Conservation (phyloP, 2,329 filamentous ascomycete species). For the Aureobasidium sp. region DNA sequence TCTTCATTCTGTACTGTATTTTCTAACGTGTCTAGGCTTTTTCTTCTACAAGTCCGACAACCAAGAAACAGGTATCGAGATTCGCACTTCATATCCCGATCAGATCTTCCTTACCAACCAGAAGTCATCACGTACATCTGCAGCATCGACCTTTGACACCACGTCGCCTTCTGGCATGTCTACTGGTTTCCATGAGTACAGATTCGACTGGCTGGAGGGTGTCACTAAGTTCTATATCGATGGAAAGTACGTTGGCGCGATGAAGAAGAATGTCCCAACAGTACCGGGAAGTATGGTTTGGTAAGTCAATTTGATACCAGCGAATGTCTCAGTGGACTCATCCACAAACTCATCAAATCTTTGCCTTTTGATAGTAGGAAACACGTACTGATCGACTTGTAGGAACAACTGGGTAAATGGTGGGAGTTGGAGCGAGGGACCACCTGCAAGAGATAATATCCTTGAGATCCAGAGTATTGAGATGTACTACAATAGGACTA, state of each 20-base stretch:
- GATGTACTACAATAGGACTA: slow-evolving; percentile 74
- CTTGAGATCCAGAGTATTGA: slow-evolving; percentile 76
- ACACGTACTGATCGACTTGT: slow-evolving; percentile 73
- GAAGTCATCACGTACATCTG: slow-evolving; percentile 68
- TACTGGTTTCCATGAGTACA: slow-evolving; percentile 81
- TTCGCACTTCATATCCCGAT: slow-evolving; percentile 18
- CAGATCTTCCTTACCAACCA: slow-evolving; percentile 58
- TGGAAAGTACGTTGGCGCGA: slow-evolving; percentile 61
- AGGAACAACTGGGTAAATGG: slow-evolving; percentile 69
- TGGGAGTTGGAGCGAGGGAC: slow-evolving; percentile 77
- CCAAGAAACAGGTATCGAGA: slow-evolving; percentile 83
- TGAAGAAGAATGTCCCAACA: slow-evolving; percentile 54
- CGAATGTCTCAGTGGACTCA: too few relatives aligned
- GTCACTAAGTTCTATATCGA: slow-evolving; percentile 77
- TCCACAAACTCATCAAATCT: too few relatives aligned
- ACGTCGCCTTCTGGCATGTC: slow-evolving; percentile 65
- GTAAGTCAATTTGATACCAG: too few relatives aligned
- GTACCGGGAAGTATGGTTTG: too few relatives aligned
- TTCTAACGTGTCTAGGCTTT: too few relatives aligned
- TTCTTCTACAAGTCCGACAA: slow-evolving; percentile 87
- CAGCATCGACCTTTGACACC: slow-evolving; percentile 67
- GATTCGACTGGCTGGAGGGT: slow-evolving; percentile 75
- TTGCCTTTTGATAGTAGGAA: too few relatives aligned
- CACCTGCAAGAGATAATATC: slow-evolving; percentile 68
- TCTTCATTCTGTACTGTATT: too few relatives aligned